A percentile compares a stretch with the other conserved stretches of the same genome.
These are phyloP conservation scores for Westerdykella sp. DNA, from an alignment of 2,329 filamentous ascomycete genomes.

Conservation along the genomic window DNA sequence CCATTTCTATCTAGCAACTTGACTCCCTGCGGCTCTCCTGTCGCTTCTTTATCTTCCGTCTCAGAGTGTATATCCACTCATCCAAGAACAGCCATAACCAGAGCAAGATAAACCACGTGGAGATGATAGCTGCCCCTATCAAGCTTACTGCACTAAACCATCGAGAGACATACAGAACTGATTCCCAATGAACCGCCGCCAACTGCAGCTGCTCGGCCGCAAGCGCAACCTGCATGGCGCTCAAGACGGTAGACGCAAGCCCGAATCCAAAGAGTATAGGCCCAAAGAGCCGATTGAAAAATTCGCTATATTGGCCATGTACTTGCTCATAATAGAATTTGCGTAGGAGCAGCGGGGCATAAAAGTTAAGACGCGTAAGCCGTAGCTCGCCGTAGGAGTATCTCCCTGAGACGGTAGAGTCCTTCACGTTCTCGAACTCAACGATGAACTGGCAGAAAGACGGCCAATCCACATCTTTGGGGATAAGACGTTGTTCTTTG, in stretches of 20 bases:
- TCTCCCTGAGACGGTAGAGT: slow-evolving; percentile 31
- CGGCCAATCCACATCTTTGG: slow-evolving; percentile 16
- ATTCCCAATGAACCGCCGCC: slow-evolving; percentile 1
- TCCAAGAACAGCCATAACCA: slow-evolving; percentile 18
- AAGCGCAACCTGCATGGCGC: slow-evolving; percentile 18
- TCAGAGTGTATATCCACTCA: slow-evolving; percentile 14
- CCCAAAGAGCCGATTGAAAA: slow-evolving; percentile 11
- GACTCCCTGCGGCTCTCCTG: slow-evolving; percentile 39
- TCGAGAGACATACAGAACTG: slow-evolving; percentile 7
- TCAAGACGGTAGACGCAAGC: slow-evolving; percentile 14
- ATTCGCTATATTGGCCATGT: slow-evolving; percentile 30
- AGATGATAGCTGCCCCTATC: slow-evolving; percentile 7
- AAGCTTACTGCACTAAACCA: slow-evolving; percentile 18
- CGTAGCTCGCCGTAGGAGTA: slow-evolving; percentile 44
- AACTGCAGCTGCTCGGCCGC: slow-evolving; percentile 11
- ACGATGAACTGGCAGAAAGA: slow-evolving; percentile 11
- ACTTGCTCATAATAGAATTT: slow-evolving; percentile 21
- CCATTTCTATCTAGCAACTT: too few relatives aligned
- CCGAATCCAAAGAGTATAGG: slow-evolving; percentile 17
- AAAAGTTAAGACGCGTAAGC: slow-evolving; percentile 41
- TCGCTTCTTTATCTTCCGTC: slow-evolving; percentile 7
- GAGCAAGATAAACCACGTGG: slow-evolving; percentile 12
- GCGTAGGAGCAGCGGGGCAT: slow-evolving; percentile 31
- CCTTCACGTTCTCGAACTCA: slow-evolving; percentile 19
- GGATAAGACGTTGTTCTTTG: slow-evolving; percentile 12